Conservation (phyloP, 192 early-diverging fungal genomes). For the Gryganskiella cystojenkinii region DNA sequence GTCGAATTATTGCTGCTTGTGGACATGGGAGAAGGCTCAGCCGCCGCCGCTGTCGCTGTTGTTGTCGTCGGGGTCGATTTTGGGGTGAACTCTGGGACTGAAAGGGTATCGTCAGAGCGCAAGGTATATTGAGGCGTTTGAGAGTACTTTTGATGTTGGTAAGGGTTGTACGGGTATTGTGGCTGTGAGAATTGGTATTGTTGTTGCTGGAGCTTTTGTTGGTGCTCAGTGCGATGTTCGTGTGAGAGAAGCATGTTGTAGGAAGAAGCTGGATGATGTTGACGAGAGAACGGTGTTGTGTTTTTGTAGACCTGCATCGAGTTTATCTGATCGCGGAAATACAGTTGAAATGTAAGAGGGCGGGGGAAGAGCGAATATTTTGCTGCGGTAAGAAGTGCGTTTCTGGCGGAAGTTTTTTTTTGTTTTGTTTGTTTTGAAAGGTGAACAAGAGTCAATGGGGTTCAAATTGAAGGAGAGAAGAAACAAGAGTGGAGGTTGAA, state of each 20-base stretch:
- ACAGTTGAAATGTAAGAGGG: neutral
- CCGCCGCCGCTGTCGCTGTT: neutral
- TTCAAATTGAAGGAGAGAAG: too few relatives aligned
- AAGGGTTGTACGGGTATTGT: slow-evolving; percentile 42
- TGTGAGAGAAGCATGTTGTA: slow-evolving; percentile 3
- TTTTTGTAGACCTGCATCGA: slow-evolving; percentile 31
- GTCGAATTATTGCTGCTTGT: slow-evolving; percentile 1
- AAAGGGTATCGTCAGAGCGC: neutral
- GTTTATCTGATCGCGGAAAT: neutral
- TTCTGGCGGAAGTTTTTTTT: too few relatives aligned
- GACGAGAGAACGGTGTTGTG: neutral
- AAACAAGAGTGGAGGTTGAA: too few relatives aligned
- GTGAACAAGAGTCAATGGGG: too few relatives aligned
- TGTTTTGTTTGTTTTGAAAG: too few relatives aligned
- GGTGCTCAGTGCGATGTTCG: neutral
- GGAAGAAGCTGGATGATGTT: slow-evolving; percentile 7
- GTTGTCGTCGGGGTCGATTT: slow-evolving; percentile 1
- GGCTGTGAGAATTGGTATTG: slow-evolving; percentile 15
- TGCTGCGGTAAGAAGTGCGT: too few relatives aligned
- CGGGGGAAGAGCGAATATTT: neutral
- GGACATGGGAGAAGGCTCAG: neutral
- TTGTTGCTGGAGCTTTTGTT: neutral
- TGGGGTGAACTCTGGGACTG: neutral
- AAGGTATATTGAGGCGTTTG: slow-evolving; percentile 35
- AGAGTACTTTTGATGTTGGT: slow-evolving; percentile 11